Evolutionary conservation across 2,329 filamentous ascomycete species (phyloP).

Genomic region (Penicillium oxalicum): DNA sequence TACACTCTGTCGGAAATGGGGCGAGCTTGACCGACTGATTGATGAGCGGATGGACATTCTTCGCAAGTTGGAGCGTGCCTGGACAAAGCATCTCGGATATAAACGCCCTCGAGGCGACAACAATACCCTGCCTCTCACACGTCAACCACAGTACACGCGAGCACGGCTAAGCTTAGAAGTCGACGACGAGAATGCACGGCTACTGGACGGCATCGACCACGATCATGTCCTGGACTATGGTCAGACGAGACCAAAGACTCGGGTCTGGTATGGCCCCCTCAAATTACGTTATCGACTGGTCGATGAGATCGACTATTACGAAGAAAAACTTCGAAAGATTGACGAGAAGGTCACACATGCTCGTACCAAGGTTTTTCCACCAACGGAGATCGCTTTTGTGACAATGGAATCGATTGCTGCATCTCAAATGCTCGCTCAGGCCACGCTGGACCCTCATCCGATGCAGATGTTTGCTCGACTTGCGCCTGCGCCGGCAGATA

Average conservation of each 20-base stretch:
- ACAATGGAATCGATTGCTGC: slow-evolving; percentile 95
- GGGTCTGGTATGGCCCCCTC: slow-evolving; percentile 72
- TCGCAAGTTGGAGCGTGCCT: slow-evolving; percentile 72
- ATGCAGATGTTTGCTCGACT: slow-evolving; percentile 77
- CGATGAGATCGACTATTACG: slow-evolving; percentile 92
- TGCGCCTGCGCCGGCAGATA: slow-evolving; percentile 80
- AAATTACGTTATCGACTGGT: slow-evolving; percentile 65
- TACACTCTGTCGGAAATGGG: slow-evolving; percentile 82
- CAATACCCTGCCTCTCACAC: slow-evolving; percentile 44
- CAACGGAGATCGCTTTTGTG: slow-evolving; percentile 85
- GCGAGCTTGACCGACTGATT: slow-evolving; percentile 68
- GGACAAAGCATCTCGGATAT: slow-evolving; percentile 68
- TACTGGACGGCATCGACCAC: slow-evolving; percentile 45
- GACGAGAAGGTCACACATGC: slow-evolving; percentile 68
- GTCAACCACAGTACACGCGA: slow-evolving; percentile 40
- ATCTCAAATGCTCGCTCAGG: slow-evolving; percentile 91
- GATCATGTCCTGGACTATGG: slow-evolving; percentile 42
- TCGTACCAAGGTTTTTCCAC: slow-evolving; percentile 67
- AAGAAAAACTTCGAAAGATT: slow-evolving; percentile 71
- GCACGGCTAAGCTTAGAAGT: slow-evolving; percentile 29
- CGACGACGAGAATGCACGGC: slow-evolving; percentile 55
- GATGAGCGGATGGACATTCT: slow-evolving; percentile 59
- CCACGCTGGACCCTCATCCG: slow-evolving; percentile 83
- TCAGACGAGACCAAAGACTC: slow-evolving; percentile 58
- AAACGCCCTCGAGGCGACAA: slow-evolving; percentile 44